A percentile compares a stretch with the other conserved stretches of the same genome.
These are phyloP conservation scores for Penicillium griseofulvum DNA, from an alignment of 2,329 filamentous ascomycete genomes.

Conservation along the genomic window DNA sequence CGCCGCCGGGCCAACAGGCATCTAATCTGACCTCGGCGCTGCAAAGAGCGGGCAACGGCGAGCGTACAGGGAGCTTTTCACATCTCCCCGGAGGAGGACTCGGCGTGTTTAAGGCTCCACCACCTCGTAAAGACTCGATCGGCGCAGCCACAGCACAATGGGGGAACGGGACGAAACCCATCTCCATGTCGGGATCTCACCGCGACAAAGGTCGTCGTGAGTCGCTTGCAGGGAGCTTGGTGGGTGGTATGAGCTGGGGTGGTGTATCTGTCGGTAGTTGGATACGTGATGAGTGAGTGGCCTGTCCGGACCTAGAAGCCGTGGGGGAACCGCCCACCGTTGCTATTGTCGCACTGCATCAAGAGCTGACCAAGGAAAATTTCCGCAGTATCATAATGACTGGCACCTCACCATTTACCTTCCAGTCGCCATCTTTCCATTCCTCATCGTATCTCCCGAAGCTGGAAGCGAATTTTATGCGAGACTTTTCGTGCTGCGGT, in stretches of 20 bases:
- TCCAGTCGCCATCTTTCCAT: constrained; percentile 92
- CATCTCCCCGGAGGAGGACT: constrained; percentile 43
- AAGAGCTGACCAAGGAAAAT: constrained; percentile 29
- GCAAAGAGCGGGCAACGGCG: constrained; percentile 48
- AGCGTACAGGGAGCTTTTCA: constrained; percentile 44
- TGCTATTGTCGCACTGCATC: constrained; percentile 22
- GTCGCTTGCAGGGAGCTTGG: constrained; percentile 60
- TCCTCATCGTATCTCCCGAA: constrained; percentile 96
- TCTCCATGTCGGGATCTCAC: constrained; percentile 54
- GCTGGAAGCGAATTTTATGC: constrained; percentile 96
- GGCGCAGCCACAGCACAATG: constrained; percentile 52
- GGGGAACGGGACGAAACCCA: constrained; percentile 58
- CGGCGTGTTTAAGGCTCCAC: constrained; percentile 39
- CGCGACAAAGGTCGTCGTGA: constrained; percentile 55
- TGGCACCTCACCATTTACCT: constrained; percentile 87
- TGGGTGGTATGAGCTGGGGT: constrained; percentile 92
- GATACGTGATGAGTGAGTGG: constrained; percentile 93
- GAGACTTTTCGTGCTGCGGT: constrained; percentile 93
- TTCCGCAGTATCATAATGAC: constrained; percentile 80
- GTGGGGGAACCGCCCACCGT: constrained; percentile 7
- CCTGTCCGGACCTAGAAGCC: constrained; percentile 2
- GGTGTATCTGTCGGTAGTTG: constrained; percentile 95
- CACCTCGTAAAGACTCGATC: constrained; percentile 56
- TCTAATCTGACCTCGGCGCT: constrained; percentile 63
- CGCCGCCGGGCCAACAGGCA: constrained; percentile 58